Base-by-base conservation (phyloP, 2,329 filamentous ascomycete genomes). In the Trichoderma sp. region DNA sequence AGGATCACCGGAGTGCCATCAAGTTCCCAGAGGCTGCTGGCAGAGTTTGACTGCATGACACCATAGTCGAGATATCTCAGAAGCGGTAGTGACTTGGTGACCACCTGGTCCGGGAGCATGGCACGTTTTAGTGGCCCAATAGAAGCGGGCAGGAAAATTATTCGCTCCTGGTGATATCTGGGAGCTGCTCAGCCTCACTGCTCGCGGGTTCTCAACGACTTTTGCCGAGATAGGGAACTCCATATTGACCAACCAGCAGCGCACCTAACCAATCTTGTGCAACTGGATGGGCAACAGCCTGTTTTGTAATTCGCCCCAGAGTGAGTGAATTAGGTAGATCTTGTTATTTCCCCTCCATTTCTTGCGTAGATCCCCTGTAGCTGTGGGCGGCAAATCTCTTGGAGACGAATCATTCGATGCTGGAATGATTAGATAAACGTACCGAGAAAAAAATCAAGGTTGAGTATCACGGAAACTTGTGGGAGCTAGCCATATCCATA, bases 171-270 rank as follows among this genome's bases (percentile, higher is more conserved):
- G 14, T 53, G 56, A 60, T 60, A 50, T 69, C 33, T 27, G 38
- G 65, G 35, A 59, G 33, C 59, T 75, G 72, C 72, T 75, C 65
- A 75, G 72, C 72, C 72, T 75, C 72, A 27, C n/a, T 62, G 35
- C 41, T 33, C 14, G 29, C 29, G 14, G 59, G 33, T 29, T 18
- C 45, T 59, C 50, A 53, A 50, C 38, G 45, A 50, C 29, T 35
- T 69, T 73, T 73, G 59, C 71, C 60, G 41, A 73, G 41, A 53
- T 65, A 56, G 60, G 41, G 69, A 35, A 72, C 59, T 72, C 69
- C 38, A 72, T 27, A 64, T 53, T 64, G 27, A 64, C 69, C 38
- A 53, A 72, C 69, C 38, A 33, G 29, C 64, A 53, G 64, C 64
- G 16, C 35, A 69, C 31, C 31, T 59, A 38, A 35, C 67, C 45